These are phyloP conservation scores for Apiospora kogelbergensis DNA, from an alignment of 2,329 filamentous ascomycete species.

Conservation along the genomic window DNA sequence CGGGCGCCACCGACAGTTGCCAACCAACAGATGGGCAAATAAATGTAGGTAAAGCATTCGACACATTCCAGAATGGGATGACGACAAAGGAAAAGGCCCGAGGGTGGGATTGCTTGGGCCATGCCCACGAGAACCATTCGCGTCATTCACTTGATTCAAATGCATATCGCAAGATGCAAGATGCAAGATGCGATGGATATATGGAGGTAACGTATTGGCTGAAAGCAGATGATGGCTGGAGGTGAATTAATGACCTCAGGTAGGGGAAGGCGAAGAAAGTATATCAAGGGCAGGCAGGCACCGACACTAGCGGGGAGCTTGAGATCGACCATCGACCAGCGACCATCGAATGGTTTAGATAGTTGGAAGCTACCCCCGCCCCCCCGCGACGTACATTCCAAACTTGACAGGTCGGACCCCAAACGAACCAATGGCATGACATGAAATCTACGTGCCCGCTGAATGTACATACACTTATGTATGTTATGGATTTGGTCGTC, in stretches of 20 bases:
- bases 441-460: background rate
- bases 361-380: background rate
- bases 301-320: too few relatives aligned
- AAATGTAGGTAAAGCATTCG: background rate
- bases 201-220: background rate
- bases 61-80: background rate
- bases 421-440: background rate
- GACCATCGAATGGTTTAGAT: too few relatives aligned
- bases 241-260: background rate
- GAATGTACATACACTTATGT: too few relatives aligned
- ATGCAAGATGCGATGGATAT: background rate
- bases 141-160: background rate
- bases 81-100: background rate
- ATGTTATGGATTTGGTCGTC: background rate
- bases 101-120: background rate
- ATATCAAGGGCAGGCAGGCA: too few relatives aligned
- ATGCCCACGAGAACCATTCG: background rate
- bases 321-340: too few relatives aligned
- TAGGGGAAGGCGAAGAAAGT: background rate
- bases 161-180: too few relatives aligned
- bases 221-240: background rate
- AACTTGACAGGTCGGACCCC: conserved; percentile 1
- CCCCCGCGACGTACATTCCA: background rate
- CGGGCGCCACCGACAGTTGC: background rate
- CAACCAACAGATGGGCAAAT: background rate